Percentiles rank a stretch among this genome's conserved stretches.
Conservation (phyloP, 2,329 filamentous ascomycete genomes). For the Cladosporium colombiae region DNA sequence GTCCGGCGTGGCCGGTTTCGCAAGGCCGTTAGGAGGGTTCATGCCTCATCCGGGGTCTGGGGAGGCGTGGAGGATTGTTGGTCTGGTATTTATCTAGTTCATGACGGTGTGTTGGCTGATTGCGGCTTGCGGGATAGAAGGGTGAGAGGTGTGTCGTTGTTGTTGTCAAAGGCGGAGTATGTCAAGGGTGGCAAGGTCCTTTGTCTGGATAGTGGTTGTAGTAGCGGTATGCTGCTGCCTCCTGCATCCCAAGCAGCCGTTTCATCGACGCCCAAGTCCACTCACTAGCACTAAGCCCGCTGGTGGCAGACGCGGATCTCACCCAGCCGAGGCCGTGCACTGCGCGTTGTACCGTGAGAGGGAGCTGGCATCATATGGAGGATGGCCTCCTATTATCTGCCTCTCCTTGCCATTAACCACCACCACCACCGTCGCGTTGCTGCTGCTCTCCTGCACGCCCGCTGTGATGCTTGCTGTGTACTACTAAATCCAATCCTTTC, state of each 20-base stretch:
- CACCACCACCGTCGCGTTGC: not conserved
- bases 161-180: not conserved
- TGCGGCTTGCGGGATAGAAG: not conserved
- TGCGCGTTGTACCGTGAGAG: slow-evolving; percentile 4
- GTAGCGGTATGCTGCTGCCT: slow-evolving; percentile 15
- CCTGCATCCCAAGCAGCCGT: slow-evolving; percentile 8
- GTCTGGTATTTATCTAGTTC: slow-evolving; percentile 1
- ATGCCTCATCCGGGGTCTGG: slow-evolving; percentile 43
- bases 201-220: not conserved
- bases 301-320: not conserved
- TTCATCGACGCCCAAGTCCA: slow-evolving; percentile 6
- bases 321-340: slow-evolving; percentile 3
- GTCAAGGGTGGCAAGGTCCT: not conserved
- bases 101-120: not conserved
- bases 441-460: not conserved
- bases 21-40: slow-evolving; percentile 47
- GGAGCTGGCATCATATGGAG: slow-evolving; percentile 6
- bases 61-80: slow-evolving; percentile 4
- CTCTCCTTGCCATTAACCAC: not conserved
- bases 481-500: slow-evolving; percentile 1
- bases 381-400: not conserved
- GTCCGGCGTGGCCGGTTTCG: slow-evolving; percentile 62
- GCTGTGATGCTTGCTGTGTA: slow-evolving; percentile 14
- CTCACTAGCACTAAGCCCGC: not conserved
- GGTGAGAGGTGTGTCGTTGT: not conserved